A percentile compares a stretch with the other conserved stretches of the same genome.
Conservation (phyloP, 495 filamentous ascomycete species). For the Staphylotrichum longicolle region DNA sequence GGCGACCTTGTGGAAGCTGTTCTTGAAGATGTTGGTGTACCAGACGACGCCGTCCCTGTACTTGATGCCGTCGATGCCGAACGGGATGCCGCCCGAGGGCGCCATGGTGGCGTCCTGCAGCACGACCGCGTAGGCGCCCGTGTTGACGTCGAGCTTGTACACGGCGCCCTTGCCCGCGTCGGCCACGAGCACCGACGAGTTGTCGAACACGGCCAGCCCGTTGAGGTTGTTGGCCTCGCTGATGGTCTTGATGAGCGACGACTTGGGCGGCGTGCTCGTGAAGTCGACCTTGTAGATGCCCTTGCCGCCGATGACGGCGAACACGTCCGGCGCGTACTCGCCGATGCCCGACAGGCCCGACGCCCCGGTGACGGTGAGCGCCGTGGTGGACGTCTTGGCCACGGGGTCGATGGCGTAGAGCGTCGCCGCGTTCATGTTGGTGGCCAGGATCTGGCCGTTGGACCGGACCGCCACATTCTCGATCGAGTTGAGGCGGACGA, state of each 20-base stretch:
- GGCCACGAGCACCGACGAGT: conserved; percentile 41
- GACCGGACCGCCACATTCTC: conserved; percentile 51
- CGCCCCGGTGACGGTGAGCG: conserved; percentile 34
- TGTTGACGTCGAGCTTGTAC: conserved; percentile 41
- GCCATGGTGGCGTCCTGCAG: conserved; percentile 42
- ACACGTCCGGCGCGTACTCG: conserved; percentile 42
- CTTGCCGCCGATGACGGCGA: conserved; percentile 44
- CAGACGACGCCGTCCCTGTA: conserved; percentile 37
- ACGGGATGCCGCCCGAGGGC: conserved; percentile 37
- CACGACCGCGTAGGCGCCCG: conserved; percentile 35
- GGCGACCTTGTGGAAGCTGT: conserved; percentile 41
- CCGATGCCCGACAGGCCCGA: conserved; percentile 43
- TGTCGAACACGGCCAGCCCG: conserved; percentile 40
- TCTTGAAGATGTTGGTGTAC: conserved; percentile 49
- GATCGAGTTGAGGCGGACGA: conserved; percentile 37
- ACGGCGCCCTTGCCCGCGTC: conserved; percentile 43
- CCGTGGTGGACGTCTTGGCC: conserved; percentile 37
- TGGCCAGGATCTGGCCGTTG: conserved; percentile 46
- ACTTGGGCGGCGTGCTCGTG: conserved; percentile 30
- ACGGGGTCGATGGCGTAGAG: conserved; percentile 35
- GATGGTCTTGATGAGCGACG: conserved; percentile 38
- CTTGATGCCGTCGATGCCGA: conserved; percentile 40
- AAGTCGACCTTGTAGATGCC: conserved; percentile 44
- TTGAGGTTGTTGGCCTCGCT: conserved; percentile 43
- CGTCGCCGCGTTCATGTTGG: conserved; percentile 39